Base-by-base conservation (phyloP, 2,329 filamentous ascomycete genomes). In the Blastomyces parvus region DNA sequence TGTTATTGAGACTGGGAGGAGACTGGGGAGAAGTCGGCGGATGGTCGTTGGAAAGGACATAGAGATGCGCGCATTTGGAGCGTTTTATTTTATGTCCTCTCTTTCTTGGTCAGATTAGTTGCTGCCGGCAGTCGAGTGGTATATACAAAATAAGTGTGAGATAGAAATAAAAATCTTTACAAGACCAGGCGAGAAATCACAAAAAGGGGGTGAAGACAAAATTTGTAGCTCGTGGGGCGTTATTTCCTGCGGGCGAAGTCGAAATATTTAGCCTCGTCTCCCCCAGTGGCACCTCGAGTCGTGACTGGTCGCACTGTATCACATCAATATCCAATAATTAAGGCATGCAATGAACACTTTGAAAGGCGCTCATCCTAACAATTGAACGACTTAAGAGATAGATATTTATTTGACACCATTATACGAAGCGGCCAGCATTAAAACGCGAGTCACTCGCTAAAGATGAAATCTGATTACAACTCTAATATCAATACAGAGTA, bases 1-100 rank as follows among this genome's bases (percentile, higher is more conserved):
- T 67, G 85, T 77, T 71, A 93, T 70, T 64, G 89, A 87, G 72
- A 93, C 71, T 59, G 90, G 86, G 55, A 88, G 72, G 46, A 86
- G 75, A 66, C 82, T 70, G 70, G 77, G 71, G 72, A 81, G 77
- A 66, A 80, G 67, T 70, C 72, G 71, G 70, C 77, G 74, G 62
- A 83, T 71, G 64, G 81, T 64, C 66, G 69, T 70, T 72, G 77
- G 82, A 73, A 80, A 73, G 70, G 74, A 80, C 82, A 84, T 84
- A 69, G 74, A 78, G 71, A 73, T 56, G 62, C 46, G 42, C 38
- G 62, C 65, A 67, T 67, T 76, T 57, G 48, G 52, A 42, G 25
- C 42, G 30, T 40, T 22, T 59, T 19, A 40, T 36, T 44, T 38
- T 63, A 59, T 59, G n/a, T 59, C 13, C 14, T 44, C 30, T 30